Evolutionary conservation across 257 asterid species (phyloP), one percentile per base, ranked within the genome.

Genomic region (Solanum clarkiae): DNA sequence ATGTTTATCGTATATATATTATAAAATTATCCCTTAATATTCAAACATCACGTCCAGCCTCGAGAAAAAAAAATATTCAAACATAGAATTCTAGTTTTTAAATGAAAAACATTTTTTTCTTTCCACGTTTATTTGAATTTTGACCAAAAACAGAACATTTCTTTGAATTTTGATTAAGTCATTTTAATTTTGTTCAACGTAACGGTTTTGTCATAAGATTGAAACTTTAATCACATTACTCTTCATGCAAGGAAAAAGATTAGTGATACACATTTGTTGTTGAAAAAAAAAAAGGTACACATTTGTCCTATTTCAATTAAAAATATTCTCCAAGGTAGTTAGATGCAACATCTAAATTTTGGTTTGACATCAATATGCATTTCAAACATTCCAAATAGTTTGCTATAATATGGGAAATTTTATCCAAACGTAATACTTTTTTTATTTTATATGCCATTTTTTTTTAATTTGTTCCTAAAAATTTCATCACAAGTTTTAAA

Each of bases 391-490:
- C 18, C 22, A 4, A 56, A 18, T 56, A 8, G 18, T 56, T 24
- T 56, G 0, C 8, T 56, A 56, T 17, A n/a, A 20, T 59, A n/a
- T 20, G 29, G 3, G 7, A 15, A 4, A 20, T 59, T n/a, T 59
- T 59, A 59, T n/a, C 29, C 32, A 9, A n/a, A n/a, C 3, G 3
- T 10, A 59, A 10, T 59, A 59, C 1, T 59, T 59, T n/a, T 1
- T 36, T 4, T 4, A 18, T 0, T 10, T 0, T 59, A 12, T 59
- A 0, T 36, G 6, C 0, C 1, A 36, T 4, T 36, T 36, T 36
- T 36, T 36, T 36, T 36, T 4, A 36, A 36, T 36, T 36, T 5
- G 6, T 36, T 36, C 42, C 40, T 36, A 36, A 36, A 36, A 36
- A n/a, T n/a, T 36, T 4, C 0, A 36, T 5, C 6, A 4, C 6